Evolutionary conservation across 2,329 filamentous ascomycete species (phyloP).

Genomic region (Ilyonectria destructans): DNA sequence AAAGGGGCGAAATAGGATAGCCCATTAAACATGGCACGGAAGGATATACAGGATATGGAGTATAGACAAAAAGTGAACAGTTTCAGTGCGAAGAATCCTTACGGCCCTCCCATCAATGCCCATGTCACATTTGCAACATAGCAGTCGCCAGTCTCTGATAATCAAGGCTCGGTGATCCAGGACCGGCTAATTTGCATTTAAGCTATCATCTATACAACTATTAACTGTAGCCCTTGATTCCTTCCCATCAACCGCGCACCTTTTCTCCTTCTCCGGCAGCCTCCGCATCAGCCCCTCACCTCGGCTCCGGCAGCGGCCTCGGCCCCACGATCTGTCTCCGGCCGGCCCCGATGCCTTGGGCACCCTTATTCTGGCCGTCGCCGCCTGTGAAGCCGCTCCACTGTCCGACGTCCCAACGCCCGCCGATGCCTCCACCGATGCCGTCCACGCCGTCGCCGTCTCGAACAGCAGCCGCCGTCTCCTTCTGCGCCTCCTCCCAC

Average conservation of each 20-base stretch:
- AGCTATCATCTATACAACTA: conserved; percentile 14
- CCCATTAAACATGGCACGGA: not conserved
- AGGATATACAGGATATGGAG: not conserved
- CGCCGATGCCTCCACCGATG: conserved; percentile 76
- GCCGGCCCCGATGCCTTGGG: conserved; percentile 77
- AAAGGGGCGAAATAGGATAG: not conserved
- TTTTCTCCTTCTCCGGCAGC: not conserved
- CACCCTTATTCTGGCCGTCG: conserved; percentile 80
- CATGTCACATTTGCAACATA: not conserved
- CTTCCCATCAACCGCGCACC: not conserved
- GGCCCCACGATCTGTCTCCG: conserved; percentile 87
- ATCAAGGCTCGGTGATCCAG: conserved; percentile 6
- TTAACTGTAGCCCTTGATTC: conserved; percentile 1
- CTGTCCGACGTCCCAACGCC: conserved; percentile 84
- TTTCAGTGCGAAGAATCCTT: not conserved
- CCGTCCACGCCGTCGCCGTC: conserved; percentile 72
- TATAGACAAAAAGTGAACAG: conserved; percentile 20
- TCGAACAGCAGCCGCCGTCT: conserved; percentile 70
- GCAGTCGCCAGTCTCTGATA: not conserved
- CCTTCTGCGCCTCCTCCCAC: conserved; percentile 84
- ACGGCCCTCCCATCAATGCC: not conserved
- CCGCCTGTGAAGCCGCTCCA: conserved; percentile 84
- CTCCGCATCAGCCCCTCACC: conserved; percentile 32
- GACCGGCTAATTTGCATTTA: conserved; percentile 5
- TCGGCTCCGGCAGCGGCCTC: conserved; percentile 71